Conservation (phyloP, 495 filamentous ascomycete genomes). For the Endocarpon pusillum region DNA sequence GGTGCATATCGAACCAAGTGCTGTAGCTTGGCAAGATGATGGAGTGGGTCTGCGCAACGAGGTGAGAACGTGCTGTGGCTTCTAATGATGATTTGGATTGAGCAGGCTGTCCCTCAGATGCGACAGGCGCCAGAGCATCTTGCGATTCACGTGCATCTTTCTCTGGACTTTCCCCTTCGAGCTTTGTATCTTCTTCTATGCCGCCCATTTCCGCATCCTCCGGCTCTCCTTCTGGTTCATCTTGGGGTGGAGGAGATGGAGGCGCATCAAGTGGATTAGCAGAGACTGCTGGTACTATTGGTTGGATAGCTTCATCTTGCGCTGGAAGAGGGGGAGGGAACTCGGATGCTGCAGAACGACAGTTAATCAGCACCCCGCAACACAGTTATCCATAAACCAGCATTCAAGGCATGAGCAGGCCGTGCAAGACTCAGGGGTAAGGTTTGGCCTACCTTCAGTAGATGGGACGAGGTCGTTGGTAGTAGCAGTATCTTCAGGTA, state of each 20-base stretch:
- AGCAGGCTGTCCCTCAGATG: conserved; percentile 28
- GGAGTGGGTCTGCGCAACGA: conserved; percentile 78
- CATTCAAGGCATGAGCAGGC: no score
- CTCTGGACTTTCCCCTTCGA: conserved; percentile 32
- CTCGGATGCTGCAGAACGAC: no score
- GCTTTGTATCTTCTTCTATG: conserved; percentile 42
- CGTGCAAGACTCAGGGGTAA: no score
- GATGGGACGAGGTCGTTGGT: no score
- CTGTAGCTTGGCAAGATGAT: conserved; percentile 95
- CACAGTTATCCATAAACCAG: no score
- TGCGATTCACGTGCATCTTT: conserved; percentile 19
- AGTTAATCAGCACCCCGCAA: no score
- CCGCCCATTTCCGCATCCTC: conserved; percentile 84
- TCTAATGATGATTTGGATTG: conserved; percentile 69
- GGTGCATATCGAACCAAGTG: conserved; percentile 96
- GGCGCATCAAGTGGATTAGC: conserved; percentile 81
- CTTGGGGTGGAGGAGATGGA: conserved; percentile 52
- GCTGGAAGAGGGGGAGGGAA: no score
- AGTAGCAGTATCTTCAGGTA: no score
- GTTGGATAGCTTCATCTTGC: no score
- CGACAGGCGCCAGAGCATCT: conserved; percentile 21
- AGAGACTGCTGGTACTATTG: conserved; percentile 26
- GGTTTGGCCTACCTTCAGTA: no score
- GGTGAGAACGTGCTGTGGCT: conserved; percentile 70
- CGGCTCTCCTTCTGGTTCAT: conserved; percentile 29